Evolutionary conservation across 768 basidiomycete genomes (phyloP).

Genomic region (Boletus bicolor): DNA sequence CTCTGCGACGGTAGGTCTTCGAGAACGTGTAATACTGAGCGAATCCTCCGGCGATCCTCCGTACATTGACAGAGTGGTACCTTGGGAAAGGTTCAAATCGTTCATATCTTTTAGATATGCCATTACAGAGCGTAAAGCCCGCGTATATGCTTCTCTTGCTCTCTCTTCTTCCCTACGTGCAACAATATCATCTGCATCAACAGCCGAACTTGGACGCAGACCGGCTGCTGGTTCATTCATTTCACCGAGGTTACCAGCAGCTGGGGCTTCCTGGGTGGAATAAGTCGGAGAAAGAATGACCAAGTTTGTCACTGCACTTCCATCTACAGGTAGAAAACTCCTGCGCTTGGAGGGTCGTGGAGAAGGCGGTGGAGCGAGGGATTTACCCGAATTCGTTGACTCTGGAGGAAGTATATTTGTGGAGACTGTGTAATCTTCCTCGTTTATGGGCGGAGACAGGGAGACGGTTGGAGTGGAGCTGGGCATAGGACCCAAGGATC

Average conservation of each 20-base stretch:
- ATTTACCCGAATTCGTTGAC: constrained; percentile 17
- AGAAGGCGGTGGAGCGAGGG: constrained; percentile 42
- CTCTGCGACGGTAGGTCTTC: constrained; percentile 69
- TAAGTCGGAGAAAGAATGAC: constrained; percentile 60
- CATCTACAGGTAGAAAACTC: constrained; percentile 86
- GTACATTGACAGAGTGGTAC: constrained; percentile 56
- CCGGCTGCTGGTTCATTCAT: constrained; percentile 22
- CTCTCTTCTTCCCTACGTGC: constrained; percentile 69
- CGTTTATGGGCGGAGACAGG: constrained; percentile 21
- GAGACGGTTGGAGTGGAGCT: constrained; percentile 32
- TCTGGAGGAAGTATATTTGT: background rate
- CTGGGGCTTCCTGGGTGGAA: constrained; percentile 52
- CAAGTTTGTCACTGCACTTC: constrained; percentile 57
- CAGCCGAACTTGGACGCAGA: constrained; percentile 45
- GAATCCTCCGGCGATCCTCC: constrained; percentile 47
- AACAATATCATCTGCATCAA: constrained; percentile 40
- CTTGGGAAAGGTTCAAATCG: constrained; percentile 73
- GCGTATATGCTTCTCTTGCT: constrained; percentile 65
- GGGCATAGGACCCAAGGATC: constrained; percentile 51
- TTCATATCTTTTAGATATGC: constrained; percentile 95
- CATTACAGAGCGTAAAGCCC: constrained; percentile 88
- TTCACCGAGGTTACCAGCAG: constrained; percentile 37
- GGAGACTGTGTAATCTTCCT: constrained; percentile 17
- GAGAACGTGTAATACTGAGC: constrained; percentile 41
- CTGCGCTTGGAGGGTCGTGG: constrained; percentile 65